phyloP scores from a whole-genome alignment of 2,329 filamentous ascomycete species.

The Colletotrichum chlorophyti region DNA sequence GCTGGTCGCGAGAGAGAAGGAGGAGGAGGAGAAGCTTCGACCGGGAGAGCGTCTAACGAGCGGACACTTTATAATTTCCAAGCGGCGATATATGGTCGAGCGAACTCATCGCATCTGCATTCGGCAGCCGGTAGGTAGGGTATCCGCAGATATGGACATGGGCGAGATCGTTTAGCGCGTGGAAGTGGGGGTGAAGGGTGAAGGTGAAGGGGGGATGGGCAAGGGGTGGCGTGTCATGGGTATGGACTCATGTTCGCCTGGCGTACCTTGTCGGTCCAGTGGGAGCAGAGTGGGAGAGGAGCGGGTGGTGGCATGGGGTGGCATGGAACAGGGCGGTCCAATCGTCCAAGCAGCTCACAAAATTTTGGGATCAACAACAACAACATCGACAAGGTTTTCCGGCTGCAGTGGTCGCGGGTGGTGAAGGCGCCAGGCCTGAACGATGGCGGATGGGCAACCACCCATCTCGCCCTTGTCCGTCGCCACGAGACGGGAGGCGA shows the following conservation, averaged over 20 bases:
- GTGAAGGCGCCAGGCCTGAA: not conserved
- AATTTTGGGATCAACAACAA: conserved; percentile 5
- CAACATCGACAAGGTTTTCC: conserved; percentile 5
- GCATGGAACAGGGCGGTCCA: not conserved
- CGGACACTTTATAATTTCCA: conserved; percentile 22
- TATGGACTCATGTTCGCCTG: conserved; percentile 16
- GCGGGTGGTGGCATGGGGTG: conserved; percentile 1
- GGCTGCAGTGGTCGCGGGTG: not conserved
- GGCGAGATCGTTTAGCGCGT: conserved; percentile 4
- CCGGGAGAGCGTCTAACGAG: not conserved
- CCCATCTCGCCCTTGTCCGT: conserved; percentile 9
- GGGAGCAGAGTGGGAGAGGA: too few species aligned
- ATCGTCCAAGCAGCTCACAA: not conserved
- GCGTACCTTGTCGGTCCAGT: not conserved
- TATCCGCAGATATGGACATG: conserved; percentile 25
- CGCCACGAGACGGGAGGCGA: conserved; percentile 22
- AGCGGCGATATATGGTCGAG: conserved; percentile 11
- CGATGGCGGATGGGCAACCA: not conserved
- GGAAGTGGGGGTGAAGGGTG: conserved; percentile 6
- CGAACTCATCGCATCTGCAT: conserved; percentile 23
- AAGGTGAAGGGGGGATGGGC: not conserved
- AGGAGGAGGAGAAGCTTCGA: not conserved
- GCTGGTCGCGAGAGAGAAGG: conserved; percentile 11
- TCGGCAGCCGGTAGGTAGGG: conserved; percentile 22
- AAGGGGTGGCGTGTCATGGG: conserved; percentile 12